These are phyloP conservation scores for Rubia tinctorum DNA, from an alignment of 305 asterid genomes.

Conservation along the genomic window DNA sequence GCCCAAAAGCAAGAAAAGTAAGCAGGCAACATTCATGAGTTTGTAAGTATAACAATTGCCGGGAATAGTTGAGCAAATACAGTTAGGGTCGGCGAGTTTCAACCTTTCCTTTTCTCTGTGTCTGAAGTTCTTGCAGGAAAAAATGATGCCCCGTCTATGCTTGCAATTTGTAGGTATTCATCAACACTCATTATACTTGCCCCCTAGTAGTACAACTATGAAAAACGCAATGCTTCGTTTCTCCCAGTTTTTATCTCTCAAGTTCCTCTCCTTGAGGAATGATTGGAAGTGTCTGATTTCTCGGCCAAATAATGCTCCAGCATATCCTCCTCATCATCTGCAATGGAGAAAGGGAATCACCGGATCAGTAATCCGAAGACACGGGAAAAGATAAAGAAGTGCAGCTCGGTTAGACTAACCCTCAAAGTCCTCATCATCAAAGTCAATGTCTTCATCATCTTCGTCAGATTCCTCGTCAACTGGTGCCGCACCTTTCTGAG, in stretches of 20 bases:
- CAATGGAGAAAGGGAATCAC: conserved; percentile 5
- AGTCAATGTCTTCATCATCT: conserved; percentile 79
- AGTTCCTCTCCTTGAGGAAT: conserved; percentile 36
- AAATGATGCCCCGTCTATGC: neutral
- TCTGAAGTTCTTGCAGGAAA: neutral
- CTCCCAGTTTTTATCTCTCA: neutral
- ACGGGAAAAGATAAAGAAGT: conserved; percentile 5
- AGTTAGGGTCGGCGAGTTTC: too few species aligned
- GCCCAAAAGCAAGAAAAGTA: neutral
- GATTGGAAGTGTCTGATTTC: conserved; percentile 45
- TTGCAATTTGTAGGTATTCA: neutral
- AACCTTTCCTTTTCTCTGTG: neutral
- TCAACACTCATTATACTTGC: neutral
- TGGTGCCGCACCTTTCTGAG: conserved; percentile 67
- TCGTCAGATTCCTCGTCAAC: conserved; percentile 71
- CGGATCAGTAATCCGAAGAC: neutral
- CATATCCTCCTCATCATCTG: conserved; percentile 96
- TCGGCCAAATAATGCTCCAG: conserved; percentile 95
- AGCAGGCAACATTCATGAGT: neutral
- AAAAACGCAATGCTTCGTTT: neutral
- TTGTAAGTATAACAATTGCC: neutral
- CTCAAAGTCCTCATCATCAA: conserved; percentile 87
- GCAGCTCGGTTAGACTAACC: conserved; percentile 35
- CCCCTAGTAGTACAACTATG: neutral
- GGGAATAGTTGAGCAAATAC: neutral